Evolutionary conservation across 371 early-diverging fungal species (phyloP).

Genomic region (Rhizopus microsporus): DNA sequence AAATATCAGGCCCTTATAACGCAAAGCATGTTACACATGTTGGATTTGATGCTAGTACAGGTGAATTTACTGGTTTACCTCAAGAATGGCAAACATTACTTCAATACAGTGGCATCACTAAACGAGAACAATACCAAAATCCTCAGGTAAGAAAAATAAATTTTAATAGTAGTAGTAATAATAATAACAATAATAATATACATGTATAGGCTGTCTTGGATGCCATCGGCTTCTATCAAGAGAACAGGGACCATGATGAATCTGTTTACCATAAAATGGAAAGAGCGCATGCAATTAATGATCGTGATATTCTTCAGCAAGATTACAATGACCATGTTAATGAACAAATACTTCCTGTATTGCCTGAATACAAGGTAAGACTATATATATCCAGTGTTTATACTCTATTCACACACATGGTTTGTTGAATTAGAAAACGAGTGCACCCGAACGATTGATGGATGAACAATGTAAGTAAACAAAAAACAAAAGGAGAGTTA

Average conservation of each 20-base stretch:
- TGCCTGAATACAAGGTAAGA: constrained; percentile 10
- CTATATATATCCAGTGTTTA: not conserved
- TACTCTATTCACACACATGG: not conserved
- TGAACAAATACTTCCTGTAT: not conserved
- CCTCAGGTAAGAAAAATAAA: constrained; percentile 68
- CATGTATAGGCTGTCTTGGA: constrained; percentile 81
- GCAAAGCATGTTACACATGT: constrained; percentile 96
- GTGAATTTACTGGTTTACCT: constrained; percentile 94
- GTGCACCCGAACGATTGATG: not conserved
- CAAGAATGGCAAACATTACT: constrained; percentile 92
- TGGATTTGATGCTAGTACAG: constrained; percentile 89
- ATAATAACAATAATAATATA: not conserved
- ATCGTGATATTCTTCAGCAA: constrained; percentile 3
- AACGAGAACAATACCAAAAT: constrained; percentile 92
- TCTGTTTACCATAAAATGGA: constrained; percentile 91
- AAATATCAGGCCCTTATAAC: constrained; percentile 95
- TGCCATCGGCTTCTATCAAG: constrained; percentile 92
- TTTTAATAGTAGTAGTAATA: constrained; percentile 4
- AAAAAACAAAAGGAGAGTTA: not conserved
- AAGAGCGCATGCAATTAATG: constrained; percentile 45
- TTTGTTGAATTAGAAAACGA: not conserved
- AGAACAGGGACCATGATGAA: constrained; percentile 64
- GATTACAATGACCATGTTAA: constrained; percentile 6
- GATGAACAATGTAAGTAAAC: constrained; percentile 3
- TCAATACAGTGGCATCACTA: constrained; percentile 90